phyloP scores from a whole-genome alignment of 345 rosid species.

The Syzygium jambos region DNA sequence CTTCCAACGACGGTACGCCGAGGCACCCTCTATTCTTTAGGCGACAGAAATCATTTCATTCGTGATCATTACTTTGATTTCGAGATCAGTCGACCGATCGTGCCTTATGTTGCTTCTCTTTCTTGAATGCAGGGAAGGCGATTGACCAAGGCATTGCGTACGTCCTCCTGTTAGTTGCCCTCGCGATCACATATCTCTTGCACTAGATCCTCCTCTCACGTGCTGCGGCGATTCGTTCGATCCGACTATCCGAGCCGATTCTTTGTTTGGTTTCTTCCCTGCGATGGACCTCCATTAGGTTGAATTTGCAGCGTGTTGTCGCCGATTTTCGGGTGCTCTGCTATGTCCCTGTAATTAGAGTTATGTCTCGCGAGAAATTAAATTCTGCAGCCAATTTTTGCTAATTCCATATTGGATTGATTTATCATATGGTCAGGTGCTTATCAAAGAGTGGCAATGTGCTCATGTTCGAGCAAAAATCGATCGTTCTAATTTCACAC shows the following conservation, averaged over 20 bases:
- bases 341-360: neutral
- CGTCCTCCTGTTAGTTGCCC: constrained; percentile 9
- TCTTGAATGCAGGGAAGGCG: constrained; percentile 10
- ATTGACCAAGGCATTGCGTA: constrained; percentile 25
- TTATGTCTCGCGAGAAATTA: neutral
- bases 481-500: neutral
- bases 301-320: neutral
- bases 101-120: neutral
- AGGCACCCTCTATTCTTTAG: neutral
- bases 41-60: neutral
- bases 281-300: neutral
- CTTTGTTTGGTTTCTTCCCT: neutral
- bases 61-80: neutral
- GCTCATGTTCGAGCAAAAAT: neutral
- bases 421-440: neutral
- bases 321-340: neutral
- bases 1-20: constrained; percentile 29
- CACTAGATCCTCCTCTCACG: neutral
- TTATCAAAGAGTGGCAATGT: neutral
- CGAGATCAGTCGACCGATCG: neutral
- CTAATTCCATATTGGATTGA: neutral
- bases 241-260: neutral
- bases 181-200: constrained; percentile 12
- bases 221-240: neutral
- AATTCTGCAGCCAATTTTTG: neutral